Conservation (phyloP, 495 filamentous ascomycete genomes). For the Lasiosphaeris hirsuta region DNA sequence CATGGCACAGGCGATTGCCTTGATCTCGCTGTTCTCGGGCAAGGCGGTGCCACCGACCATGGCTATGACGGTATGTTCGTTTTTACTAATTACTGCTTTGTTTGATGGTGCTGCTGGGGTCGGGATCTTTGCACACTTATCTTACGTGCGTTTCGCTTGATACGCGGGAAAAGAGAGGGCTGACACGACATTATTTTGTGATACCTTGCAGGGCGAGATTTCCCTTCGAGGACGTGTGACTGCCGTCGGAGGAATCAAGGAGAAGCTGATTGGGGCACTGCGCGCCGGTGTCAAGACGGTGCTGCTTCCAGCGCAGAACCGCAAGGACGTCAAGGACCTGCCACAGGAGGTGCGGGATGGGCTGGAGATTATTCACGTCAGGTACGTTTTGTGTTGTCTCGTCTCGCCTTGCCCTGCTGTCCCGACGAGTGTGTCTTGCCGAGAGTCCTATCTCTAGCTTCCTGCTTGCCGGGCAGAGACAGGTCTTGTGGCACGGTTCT, state of each 20-base stretch:
- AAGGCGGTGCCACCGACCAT: constrained; percentile 86
- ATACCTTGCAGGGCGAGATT: constrained; percentile 65
- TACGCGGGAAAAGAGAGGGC: constrained; percentile 8
- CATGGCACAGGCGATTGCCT: constrained; percentile 86
- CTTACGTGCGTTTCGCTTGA: constrained; percentile 20
- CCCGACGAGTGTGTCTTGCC: too few relatives aligned
- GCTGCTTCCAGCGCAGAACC: constrained; percentile 80
- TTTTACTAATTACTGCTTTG: constrained; percentile 8
- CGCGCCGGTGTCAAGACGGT: constrained; percentile 95
- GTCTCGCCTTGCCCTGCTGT: neutral
- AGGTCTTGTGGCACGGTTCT: neutral
- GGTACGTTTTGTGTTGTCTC: constrained; percentile 50
- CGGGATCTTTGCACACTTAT: neutral
- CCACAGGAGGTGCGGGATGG: constrained; percentile 87
- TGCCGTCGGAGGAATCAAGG: constrained; percentile 94
- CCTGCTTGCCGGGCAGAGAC: too few relatives aligned
- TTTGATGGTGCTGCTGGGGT: neutral
- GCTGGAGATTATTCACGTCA: constrained; percentile 82
- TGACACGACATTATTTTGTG: constrained; percentile 24
- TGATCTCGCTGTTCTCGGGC: constrained; percentile 87
- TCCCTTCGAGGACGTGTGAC: constrained; percentile 80
- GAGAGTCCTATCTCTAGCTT: too few relatives aligned
- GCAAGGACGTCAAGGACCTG: constrained; percentile 90
- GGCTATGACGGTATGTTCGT: constrained; percentile 74
- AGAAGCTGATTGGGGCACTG: constrained; percentile 94